phyloP scores from a whole-genome alignment of 495 filamentous ascomycete species.

The Penicillium salamii region DNA sequence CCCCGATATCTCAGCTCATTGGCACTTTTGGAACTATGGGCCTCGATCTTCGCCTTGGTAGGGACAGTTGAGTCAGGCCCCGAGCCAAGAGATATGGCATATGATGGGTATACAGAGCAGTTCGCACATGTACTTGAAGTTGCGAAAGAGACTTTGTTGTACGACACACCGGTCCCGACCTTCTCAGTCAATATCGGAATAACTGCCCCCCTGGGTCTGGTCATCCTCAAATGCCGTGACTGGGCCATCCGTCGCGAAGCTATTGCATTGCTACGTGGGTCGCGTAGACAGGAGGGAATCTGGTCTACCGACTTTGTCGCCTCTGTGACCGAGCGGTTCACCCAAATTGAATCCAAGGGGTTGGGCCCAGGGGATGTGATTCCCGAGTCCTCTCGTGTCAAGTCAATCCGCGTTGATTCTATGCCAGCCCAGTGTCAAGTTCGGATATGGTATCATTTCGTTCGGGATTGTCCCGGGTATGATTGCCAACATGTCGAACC shows the following conservation, averaged over 20 bases:
- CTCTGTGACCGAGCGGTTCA: conserved; percentile 3
- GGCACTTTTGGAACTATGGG: conserved; percentile 11
- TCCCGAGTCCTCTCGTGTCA: conserved; percentile 11
- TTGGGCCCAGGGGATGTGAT: conserved; percentile 5
- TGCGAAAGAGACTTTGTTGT: conserved; percentile 2
- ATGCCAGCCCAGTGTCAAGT: neutral
- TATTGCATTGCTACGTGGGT: conserved; percentile 7
- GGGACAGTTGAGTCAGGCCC: neutral
- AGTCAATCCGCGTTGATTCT: conserved; percentile 2
- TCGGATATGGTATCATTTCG: neutral
- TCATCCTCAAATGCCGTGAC: conserved; percentile 17
- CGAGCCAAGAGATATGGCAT: conserved; percentile 1
- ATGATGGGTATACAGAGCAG: conserved; percentile 6
- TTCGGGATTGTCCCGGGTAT: neutral
- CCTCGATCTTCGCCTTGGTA: conserved; percentile 11
- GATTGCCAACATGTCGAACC: neutral
- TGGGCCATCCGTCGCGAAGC: conserved; percentile 12
- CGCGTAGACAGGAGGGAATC: conserved; percentile 10
- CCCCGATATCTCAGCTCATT: neutral
- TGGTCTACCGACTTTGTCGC: conserved; percentile 6
- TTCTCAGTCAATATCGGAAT: conserved; percentile 16
- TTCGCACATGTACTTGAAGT: conserved; percentile 7
- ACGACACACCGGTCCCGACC: conserved; percentile 1
- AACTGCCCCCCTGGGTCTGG: conserved; percentile 14
- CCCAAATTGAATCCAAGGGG: conserved; percentile 13